phyloP scores from a whole-genome alignment of 2,329 filamentous ascomycete species.

The Mycocentrospora acerina region DNA sequence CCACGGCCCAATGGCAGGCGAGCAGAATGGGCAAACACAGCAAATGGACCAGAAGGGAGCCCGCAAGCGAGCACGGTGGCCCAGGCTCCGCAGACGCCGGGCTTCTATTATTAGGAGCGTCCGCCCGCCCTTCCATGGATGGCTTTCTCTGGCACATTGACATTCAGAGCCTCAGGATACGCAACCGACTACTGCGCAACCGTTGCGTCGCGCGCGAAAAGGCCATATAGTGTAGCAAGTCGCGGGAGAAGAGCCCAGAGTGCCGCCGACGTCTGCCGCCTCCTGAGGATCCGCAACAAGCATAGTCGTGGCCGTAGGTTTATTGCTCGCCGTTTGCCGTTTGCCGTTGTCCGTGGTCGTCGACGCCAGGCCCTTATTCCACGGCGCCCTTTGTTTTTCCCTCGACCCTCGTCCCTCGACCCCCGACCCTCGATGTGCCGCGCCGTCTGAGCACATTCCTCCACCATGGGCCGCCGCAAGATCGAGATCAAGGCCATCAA shows the following conservation, averaged over 20 bases:
- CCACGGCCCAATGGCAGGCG: conserved; percentile 12
- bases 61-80: conserved; percentile 21
- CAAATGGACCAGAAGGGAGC: conserved; percentile 12
- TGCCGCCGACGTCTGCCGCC: conserved; percentile 26
- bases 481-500: conserved; percentile 99
- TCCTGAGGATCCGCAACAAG: conserved; percentile 25
- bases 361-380: background rate
- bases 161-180: conserved; percentile 30
- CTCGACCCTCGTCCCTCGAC: no score
- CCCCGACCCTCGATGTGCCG: conserved; percentile 29
- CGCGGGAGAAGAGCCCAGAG: conserved; percentile 14
- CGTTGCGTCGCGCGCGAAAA: conserved; percentile 20
- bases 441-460: conserved; percentile 21
- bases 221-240: conserved; percentile 30
- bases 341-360: background rate
- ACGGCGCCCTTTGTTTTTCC: conserved; percentile 5
- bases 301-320: conserved; percentile 16
- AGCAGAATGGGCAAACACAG: conserved; percentile 9
- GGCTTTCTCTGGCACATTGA: conserved; percentile 29
- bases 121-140: conserved; percentile 23
- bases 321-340: no score
- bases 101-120: conserved; percentile 30
- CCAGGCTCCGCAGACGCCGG: conserved; percentile 23
- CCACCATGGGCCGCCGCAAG: conserved; percentile 90
- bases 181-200: conserved; percentile 8